These are phyloP conservation scores for Xanthoconium purpureum DNA, from an alignment of 768 basidiomycete genomes.

Conservation along the genomic window DNA sequence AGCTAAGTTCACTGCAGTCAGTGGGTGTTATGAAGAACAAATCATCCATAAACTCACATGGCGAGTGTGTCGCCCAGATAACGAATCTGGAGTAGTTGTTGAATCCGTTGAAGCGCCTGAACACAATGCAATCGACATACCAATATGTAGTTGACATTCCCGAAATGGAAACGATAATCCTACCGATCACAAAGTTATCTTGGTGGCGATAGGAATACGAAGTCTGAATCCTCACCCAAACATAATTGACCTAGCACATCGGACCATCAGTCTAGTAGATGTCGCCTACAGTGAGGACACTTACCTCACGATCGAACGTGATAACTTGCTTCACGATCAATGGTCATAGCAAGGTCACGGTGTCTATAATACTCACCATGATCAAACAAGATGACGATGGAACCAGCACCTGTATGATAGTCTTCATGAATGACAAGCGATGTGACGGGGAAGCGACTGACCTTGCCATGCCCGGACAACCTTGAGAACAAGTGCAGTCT, in stretches of 20 bases:
- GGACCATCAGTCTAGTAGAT: background rate
- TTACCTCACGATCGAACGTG: slow-evolving; percentile 18
- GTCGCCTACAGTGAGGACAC: background rate
- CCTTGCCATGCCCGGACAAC: slow-evolving; percentile 12
- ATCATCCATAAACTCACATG: slow-evolving; percentile 10
- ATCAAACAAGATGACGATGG: slow-evolving; percentile 18
- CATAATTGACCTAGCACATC: slow-evolving; percentile 10
- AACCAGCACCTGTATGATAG: slow-evolving; percentile 6
- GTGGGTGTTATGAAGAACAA: background rate
- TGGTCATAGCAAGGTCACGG: background rate
- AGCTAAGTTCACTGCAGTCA: background rate
- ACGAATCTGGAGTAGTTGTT: slow-evolving; percentile 13
- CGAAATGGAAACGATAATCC: slow-evolving; percentile 8
- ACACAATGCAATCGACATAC: slow-evolving; percentile 7
- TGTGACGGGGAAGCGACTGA: background rate
- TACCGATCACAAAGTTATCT: background rate
- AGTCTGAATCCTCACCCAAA: slow-evolving; percentile 14
- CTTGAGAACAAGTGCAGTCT: background rate
- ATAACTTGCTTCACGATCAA: slow-evolving; percentile 5
- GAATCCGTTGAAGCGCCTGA: no score
- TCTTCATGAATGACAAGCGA: background rate
- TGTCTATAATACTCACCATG: slow-evolving; percentile 7
- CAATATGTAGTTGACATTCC: slow-evolving; percentile 18
- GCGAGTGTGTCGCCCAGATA: slow-evolving; percentile 20
- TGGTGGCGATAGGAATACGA: background rate